Evolutionary conservation across 2,329 filamentous ascomycete genomes (phyloP).

Genomic region (Juglanconis juglandina): DNA sequence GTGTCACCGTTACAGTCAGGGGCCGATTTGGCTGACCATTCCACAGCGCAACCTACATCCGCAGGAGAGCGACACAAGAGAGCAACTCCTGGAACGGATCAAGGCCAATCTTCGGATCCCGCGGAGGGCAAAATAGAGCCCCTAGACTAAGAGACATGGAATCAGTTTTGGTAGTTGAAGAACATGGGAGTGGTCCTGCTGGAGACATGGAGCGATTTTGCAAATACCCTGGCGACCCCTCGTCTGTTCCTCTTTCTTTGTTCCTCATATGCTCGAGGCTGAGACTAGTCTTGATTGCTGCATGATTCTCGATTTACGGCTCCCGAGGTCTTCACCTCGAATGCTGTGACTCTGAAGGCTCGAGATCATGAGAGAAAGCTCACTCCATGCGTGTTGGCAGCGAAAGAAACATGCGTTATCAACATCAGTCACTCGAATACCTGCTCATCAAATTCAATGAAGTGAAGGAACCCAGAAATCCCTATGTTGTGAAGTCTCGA

Average conservation of each 20-base stretch:
- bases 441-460: background rate
- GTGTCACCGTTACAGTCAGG: background rate
- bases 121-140: slow-evolving; percentile 11
- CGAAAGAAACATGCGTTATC: too few species aligned
- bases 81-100: slow-evolving; percentile 46
- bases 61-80: slow-evolving; percentile 38
- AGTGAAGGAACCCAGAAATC: background rate
- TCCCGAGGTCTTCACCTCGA: too few species aligned
- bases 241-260: background rate
- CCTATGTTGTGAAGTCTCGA: background rate
- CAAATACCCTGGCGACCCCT: background rate
- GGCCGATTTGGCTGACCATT: background rate
- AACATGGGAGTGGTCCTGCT: background rate
- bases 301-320: background rate
- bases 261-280: background rate
- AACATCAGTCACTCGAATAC: background rate
- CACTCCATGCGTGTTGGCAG: background rate
- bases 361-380: background rate
- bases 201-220: background rate
- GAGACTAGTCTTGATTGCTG: background rate
- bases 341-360: background rate
- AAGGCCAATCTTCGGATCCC: slow-evolving; percentile 45
- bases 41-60: slow-evolving; percentile 46
- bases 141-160: background rate
- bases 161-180: background rate